Conservation (phyloP, 1,284 basidiomycete species). For the Veloporphyrellus conicus region DNA sequence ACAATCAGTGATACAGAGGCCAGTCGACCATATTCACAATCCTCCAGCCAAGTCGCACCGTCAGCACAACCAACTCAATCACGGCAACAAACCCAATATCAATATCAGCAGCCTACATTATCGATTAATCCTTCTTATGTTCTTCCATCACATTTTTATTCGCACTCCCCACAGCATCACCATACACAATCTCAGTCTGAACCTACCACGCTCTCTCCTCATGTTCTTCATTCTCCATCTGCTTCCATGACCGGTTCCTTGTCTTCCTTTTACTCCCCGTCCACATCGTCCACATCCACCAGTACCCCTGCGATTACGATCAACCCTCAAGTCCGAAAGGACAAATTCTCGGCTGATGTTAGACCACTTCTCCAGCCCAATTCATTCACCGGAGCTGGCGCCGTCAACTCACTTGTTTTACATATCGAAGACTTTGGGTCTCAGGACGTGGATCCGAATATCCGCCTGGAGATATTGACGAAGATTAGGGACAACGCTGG, state of each 20-base stretch:
- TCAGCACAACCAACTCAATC: slow-evolving; percentile 33
- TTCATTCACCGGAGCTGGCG: slow-evolving; percentile 64
- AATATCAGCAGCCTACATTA: slow-evolving; percentile 39
- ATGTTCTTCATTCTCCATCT: slow-evolving; percentile 56
- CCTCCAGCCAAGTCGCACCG: slow-evolving; percentile 24
- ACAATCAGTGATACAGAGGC: slow-evolving; percentile 41
- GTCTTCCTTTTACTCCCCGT: slow-evolving; percentile 37
- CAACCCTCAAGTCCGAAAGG: slow-evolving; percentile 42
- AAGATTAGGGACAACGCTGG: slow-evolving; percentile 77
- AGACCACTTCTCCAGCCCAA: slow-evolving; percentile 50
- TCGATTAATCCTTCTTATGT: slow-evolving; percentile 39
- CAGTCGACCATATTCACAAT: slow-evolving; percentile 35
- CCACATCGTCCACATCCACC: slow-evolving; percentile 27
- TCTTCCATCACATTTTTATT: slow-evolving; percentile 41
- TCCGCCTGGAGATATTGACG: slow-evolving; percentile 65
- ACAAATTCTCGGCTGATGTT: slow-evolving; percentile 47
- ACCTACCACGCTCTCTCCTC: slow-evolving; percentile 64
- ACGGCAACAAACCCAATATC: slow-evolving; percentile 35
- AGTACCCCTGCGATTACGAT: slow-evolving; percentile 23
- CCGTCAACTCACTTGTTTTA: slow-evolving; percentile 54
- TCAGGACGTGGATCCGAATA: slow-evolving; percentile 55
- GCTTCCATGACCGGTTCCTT: slow-evolving; percentile 36
- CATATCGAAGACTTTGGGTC: slow-evolving; percentile 57
- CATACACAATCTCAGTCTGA: slow-evolving; percentile 37
- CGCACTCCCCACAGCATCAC: slow-evolving; percentile 30